Evolutionary conservation across 108 stramenopile genomes (phyloP).

Genomic region (Nitzschia sp.): DNA sequence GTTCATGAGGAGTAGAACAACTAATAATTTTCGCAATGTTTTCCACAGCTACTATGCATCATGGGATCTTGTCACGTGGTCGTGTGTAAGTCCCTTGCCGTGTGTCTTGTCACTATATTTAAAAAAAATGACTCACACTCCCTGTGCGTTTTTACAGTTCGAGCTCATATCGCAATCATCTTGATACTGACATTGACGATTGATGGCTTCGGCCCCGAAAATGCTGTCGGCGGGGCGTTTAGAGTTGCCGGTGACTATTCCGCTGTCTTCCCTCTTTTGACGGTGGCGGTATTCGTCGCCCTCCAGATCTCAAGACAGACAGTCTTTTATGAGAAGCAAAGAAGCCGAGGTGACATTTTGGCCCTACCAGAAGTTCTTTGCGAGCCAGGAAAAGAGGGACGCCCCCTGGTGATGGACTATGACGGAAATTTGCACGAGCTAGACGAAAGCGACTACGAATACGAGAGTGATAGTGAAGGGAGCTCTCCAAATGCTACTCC

Average conservation of each 20-base stretch:
- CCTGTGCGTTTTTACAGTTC: constrained; percentile 37
- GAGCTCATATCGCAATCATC: constrained; percentile 62
- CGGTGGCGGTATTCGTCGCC: constrained; percentile 56
- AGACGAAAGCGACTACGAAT: constrained; percentile 26
- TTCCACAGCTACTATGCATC: constrained; percentile 41
- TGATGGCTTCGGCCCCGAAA: constrained; percentile 45
- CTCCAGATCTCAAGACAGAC: constrained; percentile 40
- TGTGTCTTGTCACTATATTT: no score
- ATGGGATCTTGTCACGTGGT: constrained; percentile 65
- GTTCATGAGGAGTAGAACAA: no score
- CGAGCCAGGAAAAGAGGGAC: constrained; percentile 55
- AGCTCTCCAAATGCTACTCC: not conserved
- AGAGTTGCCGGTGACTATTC: constrained; percentile 55
- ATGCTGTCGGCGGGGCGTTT: constrained; percentile 9
- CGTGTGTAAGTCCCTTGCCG: constrained; percentile 32
- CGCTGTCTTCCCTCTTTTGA: constrained; percentile 63
- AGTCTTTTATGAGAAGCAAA: constrained; percentile 52
- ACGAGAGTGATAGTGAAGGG: constrained; percentile 19
- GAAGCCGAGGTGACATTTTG: constrained; percentile 58
- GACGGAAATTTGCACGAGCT: constrained; percentile 19
- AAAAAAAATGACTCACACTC: no score
- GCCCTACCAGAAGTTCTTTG: constrained; percentile 58
- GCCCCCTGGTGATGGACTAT: constrained; percentile 40
- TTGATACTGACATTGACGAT: constrained; percentile 66
- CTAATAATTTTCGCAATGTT: no score